phyloP scores from a whole-genome alignment of 441 rosid species.

The Gossypium trilobum region DNA sequence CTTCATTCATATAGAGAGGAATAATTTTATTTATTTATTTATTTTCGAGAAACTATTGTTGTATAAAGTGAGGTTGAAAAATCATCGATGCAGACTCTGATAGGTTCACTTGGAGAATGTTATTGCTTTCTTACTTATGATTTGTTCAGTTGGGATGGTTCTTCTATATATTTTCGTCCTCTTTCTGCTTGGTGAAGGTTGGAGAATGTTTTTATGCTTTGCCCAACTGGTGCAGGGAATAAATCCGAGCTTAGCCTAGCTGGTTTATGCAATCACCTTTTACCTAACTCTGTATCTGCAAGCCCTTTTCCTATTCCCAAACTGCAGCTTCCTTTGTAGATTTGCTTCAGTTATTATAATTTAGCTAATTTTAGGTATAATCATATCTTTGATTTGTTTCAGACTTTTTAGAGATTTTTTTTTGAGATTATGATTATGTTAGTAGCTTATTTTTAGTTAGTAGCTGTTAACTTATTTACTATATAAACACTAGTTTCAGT shows the following conservation, averaged over 20 bases:
- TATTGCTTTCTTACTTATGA: background rate
- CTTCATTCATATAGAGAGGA: conserved; percentile 4
- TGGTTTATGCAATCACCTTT: background rate
- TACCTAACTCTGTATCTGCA: background rate
- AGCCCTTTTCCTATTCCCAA: background rate
- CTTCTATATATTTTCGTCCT: background rate
- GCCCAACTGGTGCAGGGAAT: background rate
- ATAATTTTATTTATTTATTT: background rate
- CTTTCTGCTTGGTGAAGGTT: background rate
- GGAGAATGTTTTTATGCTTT: background rate
- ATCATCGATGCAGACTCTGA: background rate
- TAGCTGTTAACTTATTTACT: no score
- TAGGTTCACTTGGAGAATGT: background rate
- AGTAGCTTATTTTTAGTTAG: no score
- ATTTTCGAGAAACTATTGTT: background rate
- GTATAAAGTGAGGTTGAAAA: background rate
- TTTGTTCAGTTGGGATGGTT: background rate
- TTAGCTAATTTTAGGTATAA: no score
- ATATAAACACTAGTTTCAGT: background rate
- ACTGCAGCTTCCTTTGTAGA: background rate
- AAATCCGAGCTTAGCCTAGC: background rate
- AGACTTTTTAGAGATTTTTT: no score
- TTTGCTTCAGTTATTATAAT: no score
- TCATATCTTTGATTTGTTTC: no score
- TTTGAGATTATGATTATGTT: no score